Evolutionary conservation across 2,329 filamentous ascomycete genomes (phyloP), one percentile per base, ranked within the genome.

Genomic region (Fusarium graminum): DNA sequence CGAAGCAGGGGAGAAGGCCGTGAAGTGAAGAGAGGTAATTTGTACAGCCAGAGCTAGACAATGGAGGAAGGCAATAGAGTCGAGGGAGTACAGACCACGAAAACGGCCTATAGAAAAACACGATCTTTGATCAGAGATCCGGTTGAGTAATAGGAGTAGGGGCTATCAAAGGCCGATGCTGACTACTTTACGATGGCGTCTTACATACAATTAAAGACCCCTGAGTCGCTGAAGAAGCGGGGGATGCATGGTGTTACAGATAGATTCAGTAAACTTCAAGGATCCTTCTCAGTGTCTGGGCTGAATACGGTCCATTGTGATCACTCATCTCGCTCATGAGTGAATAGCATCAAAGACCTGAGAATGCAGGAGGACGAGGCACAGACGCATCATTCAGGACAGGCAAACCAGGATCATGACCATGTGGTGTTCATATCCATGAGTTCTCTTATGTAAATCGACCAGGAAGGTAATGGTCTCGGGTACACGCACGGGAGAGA

Each of bases 141-240:
- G 41, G 32, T 13, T 16, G 30, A 59, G 29, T 17, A 49, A 40
- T 17, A 44, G 44, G 34, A 51, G 52, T 54, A 66, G 57, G 55
- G 63, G 57, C 54, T 52, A 38, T 34, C 14, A 28, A 32, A 56
- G 34, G 30, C 39, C 41, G 28, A 49, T 50, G 41, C 45, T 30
- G 39, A 62, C 52, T 52, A 53, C 69, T 52, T 68, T 68, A 69
- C 63, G 65, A 69, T 69, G 44, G 51, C 53, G 62, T 40, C 47
- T 69, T 38, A 45, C 38, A 43, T 29, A 43, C 19, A 22, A 38
- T 30, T 50, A 67, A 46, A 59, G 52, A 40, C 59, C 62, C 53
- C 53, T 22, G 28, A 59, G 36, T 29, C 17, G 45, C 29, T 59
- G 45, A 55, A 60, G 45, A 38, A 43, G 51, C 14, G 25, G 49